Evolutionary conservation across 371 early-diverging fungal genomes (phyloP), one percentile per base, ranked within the genome.

Genomic region (Zancudomyces culisetae): DNA sequence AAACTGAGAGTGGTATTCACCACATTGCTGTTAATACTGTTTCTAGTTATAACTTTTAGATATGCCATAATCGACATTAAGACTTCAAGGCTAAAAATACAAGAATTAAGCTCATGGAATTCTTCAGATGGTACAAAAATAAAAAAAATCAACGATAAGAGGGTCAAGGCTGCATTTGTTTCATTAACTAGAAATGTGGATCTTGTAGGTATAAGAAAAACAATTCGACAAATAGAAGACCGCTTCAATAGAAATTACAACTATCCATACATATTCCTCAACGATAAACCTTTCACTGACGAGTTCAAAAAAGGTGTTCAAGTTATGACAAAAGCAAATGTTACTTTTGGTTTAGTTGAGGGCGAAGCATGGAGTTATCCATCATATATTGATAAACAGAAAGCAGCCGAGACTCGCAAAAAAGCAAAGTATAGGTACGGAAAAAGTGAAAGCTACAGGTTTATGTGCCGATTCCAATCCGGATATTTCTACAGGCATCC

Each of bases 381-480:
- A 0, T 53, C 51, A 15, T 83, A 78, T 77, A 81, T 90, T 56
- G 76, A 89, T 58, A 59, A 70, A 52, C 63, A 73, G 27, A 74
- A 71, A 52, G 86, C 83, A 1, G 66, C 68, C 35, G 59, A 68
- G 52, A 48, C 61, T 13, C 70, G 83, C 56, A 59, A 70, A 27
- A n/a, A n/a, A n/a, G n/a, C n/a, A n/a, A 68, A 69, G 8, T 62
- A 89, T 26, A 81, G 85, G 27, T 93, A 95, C 68, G 95, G 87
- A 2, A 78, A 72, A 23, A 79, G 74, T 41, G 78, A 83, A 59
- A 80, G 85, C 3, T 94, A 96, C 64, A 76, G 89, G 27, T 84
- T 90, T 61, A 95, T 95, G 95, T 95, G 96, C 72, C n/a, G 84
- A 63, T 91, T 77, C 59, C 80, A 87, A 52, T 90, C 90, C 1